Conservation (phyloP, 106 monocot species). For the Dendrobium officinale region DNA sequence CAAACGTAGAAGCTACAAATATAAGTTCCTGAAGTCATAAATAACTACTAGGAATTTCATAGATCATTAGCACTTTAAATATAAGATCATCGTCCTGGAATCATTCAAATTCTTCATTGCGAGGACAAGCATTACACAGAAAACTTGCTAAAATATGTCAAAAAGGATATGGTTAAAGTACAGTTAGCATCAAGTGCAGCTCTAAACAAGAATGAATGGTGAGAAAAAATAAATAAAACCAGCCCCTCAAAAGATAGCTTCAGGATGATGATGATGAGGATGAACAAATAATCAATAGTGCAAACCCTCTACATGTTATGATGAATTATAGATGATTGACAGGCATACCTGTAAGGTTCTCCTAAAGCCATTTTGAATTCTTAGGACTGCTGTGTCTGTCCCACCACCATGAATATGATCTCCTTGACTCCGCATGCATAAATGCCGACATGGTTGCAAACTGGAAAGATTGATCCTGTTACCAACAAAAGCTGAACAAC, state of each 20-base stretch:
- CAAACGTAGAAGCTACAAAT: too few species aligned
- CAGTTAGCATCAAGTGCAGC: neutral
- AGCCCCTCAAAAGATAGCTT: neutral
- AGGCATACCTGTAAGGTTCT: conserved; percentile 73
- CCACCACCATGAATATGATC: conserved; percentile 98
- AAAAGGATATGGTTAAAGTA: neutral
- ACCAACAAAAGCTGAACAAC: neutral
- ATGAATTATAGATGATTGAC: neutral
- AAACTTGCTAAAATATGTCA: neutral
- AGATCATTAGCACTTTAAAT: too few species aligned
- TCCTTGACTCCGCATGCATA: conserved; percentile 45
- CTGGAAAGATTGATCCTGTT: neutral
- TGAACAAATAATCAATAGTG: neutral
- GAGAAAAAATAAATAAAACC: neutral
- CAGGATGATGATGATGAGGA: neutral
- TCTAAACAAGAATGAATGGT: neutral
- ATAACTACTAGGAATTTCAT: too few species aligned
- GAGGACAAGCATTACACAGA: neutral
- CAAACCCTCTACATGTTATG: neutral
- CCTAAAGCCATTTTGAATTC: conserved; percentile 97
- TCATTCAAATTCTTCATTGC: neutral
- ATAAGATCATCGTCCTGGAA: too few species aligned
- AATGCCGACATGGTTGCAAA: conserved; percentile 46
- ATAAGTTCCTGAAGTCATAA: too few species aligned
- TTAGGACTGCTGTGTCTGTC: conserved; percentile 91